phyloP scores from a whole-genome alignment of 176 grass and related monocot genomes.

The Carex littledalei region DNA sequence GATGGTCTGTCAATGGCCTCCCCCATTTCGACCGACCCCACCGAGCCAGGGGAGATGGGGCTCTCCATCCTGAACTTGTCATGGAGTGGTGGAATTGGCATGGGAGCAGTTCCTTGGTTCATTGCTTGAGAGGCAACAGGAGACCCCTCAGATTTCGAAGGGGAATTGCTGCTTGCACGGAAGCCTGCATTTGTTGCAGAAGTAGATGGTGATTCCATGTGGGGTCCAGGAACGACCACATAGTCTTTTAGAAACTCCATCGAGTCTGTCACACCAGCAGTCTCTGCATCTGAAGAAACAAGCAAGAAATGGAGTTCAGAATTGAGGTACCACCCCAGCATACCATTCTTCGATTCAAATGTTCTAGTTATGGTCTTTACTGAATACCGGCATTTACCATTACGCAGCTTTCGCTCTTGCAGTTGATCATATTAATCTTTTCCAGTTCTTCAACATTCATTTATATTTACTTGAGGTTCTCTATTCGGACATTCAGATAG shows the following conservation, averaged over 20 bases:
- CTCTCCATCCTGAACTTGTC: slow-evolving; percentile 49
- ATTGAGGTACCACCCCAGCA: neutral
- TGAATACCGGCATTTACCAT: neutral
- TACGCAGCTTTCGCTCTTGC: neutral
- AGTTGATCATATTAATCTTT: neutral
- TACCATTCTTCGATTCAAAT: neutral
- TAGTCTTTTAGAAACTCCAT: slow-evolving; percentile 98
- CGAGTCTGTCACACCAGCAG: slow-evolving; percentile 45
- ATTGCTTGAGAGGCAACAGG: slow-evolving; percentile 53
- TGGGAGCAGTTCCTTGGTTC: slow-evolving; percentile 62
- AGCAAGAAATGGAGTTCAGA: slow-evolving; percentile 28
- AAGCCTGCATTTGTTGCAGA: slow-evolving; percentile 43
- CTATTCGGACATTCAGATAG: neutral
- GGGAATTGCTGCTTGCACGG: slow-evolving; percentile 35
- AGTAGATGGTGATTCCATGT: slow-evolving; percentile 50
- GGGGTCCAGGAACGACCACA: slow-evolving; percentile 71
- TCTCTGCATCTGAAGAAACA: slow-evolving; percentile 47
- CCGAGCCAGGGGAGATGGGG: slow-evolving; percentile 68
- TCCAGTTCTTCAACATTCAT: neutral
- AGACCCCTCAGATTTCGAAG: slow-evolving; percentile 51
- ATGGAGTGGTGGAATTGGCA: slow-evolving; percentile 59
- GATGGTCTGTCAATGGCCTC: slow-evolving; percentile 77
- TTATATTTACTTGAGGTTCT: neutral
- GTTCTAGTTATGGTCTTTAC: neutral
- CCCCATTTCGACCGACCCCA: slow-evolving; percentile 63